Evolutionary conservation across 306 rosid genomes (phyloP).

Genomic region (Vachellia pachyceras): DNA sequence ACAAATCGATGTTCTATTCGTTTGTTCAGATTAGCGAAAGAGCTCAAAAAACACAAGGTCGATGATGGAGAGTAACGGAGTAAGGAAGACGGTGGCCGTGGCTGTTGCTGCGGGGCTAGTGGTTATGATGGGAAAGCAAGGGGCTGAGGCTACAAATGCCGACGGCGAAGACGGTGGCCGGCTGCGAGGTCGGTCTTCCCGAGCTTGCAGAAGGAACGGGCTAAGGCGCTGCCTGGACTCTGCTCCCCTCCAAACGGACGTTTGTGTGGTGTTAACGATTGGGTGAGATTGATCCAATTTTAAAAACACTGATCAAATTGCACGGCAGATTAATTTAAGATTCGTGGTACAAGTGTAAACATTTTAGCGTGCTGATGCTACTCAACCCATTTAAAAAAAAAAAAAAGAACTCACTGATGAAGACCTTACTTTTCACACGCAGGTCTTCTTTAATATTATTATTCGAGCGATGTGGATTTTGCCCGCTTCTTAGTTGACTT

Average conservation of each 20-base stretch:
- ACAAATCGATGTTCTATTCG: slow-evolving; percentile 41
- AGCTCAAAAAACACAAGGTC: background rate
- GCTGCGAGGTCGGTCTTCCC: background rate
- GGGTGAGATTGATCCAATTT: too few relatives aligned
- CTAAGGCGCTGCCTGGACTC: background rate
- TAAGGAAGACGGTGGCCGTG: background rate
- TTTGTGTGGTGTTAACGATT: too few relatives aligned
- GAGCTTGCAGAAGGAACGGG: background rate
- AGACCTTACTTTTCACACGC: too few relatives aligned
- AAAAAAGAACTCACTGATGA: too few relatives aligned
- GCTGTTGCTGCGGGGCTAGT: background rate
- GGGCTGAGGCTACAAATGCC: background rate
- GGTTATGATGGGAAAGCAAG: background rate
- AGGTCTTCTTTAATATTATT: too few relatives aligned
- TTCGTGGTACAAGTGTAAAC: too few relatives aligned
- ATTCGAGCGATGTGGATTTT: background rate
- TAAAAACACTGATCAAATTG: too few relatives aligned
- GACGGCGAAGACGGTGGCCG: background rate
- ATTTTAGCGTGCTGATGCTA: too few relatives aligned
- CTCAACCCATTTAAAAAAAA: too few relatives aligned
- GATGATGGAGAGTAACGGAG: background rate
- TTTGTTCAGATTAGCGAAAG: slow-evolving; percentile 58
- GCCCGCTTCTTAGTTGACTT: background rate
- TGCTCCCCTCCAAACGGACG: background rate
- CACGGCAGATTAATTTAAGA: too few relatives aligned